Percentiles rank a stretch among this genome's conserved stretches.
Conservation (phyloP, 2,329 filamentous ascomycete species). For the Cercospora zeae-maydis region DNA sequence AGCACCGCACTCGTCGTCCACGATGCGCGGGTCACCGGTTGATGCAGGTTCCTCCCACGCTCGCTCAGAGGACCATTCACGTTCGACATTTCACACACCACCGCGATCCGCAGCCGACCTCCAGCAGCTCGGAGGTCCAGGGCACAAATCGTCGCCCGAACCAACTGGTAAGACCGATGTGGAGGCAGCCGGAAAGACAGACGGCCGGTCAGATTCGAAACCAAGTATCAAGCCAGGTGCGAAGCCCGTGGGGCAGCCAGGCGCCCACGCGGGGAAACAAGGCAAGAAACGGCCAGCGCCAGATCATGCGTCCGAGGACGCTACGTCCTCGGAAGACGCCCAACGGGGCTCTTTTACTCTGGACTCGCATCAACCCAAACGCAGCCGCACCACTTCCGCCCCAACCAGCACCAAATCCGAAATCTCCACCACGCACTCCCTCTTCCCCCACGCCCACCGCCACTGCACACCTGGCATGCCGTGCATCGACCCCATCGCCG, state of each 20-base stretch:
- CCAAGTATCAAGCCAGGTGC: background rate
- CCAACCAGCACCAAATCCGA: background rate
- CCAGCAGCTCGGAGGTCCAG: background rate
- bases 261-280: background rate
- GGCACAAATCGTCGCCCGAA: background rate
- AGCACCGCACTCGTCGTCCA: background rate
- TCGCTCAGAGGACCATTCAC: background rate
- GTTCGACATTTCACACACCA: background rate
- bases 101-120: background rate
- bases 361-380: background rate
- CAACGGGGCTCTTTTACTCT: background rate
- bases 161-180: background rate
- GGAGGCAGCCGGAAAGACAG: background rate
- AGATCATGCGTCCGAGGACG: background rate
- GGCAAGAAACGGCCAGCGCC: background rate
- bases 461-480: background rate
- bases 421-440: background rate
- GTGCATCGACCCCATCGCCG: background rate
- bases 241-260: no score
- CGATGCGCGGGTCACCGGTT: background rate
- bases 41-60: background rate
- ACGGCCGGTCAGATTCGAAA: background rate
- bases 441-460: background rate
- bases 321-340: background rate
- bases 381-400: background rate